Evolutionary conservation across 2,329 filamentous ascomycete genomes (phyloP), one percentile per base, ranked within the genome.

Genomic region (Domatiomyces globalis): DNA sequence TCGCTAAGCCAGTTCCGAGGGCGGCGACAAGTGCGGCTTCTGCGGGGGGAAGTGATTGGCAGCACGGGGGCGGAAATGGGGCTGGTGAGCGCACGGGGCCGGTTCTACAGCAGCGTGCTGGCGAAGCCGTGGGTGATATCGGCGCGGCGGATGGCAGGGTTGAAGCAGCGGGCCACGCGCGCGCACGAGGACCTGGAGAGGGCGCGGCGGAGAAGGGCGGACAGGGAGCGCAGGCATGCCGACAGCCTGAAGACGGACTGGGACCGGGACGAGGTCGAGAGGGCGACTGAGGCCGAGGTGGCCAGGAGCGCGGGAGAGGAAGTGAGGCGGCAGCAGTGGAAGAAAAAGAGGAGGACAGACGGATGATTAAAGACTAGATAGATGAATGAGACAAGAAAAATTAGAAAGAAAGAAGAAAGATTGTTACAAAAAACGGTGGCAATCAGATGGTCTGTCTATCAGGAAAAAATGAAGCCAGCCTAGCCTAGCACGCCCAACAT

Each of bases 11-110:
- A 63, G 9, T 81, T 77, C 58, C 71, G 77, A 4, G 63, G 65
- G 4, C 60, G 63, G 10, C 72, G 73, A 54, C 78, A 82, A 58
- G 54, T 82, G 7, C 67, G 75, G 15, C 63, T 80, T 22, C 76
- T 80, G 60, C 70, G 76, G 2, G 68, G 78, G 6, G 67, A 63
- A 42, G 51, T 72, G 0, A 62, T 82, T 1, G 61, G 62, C 2
- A 71, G 73, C 43, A 81, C 77, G 12, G 70, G 71, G 43, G 72
- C 75, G 25, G 80, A 83, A 60, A 71, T 73, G 47, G 62, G 62
- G 6, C 75, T 75, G 29, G 76, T 79, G 71, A 66, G 69, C 1
- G 72, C 76, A 55, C 69, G 72, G 17, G 69, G 71, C 3, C 62
- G 68, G 25, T 79, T 74, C 60, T 69, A 74, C 45, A 61, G 69